Evolutionary conservation across 495 filamentous ascomycete species (phyloP), one percentile per base, ranked within the genome.

Genomic region (Poronia punctata): DNA sequence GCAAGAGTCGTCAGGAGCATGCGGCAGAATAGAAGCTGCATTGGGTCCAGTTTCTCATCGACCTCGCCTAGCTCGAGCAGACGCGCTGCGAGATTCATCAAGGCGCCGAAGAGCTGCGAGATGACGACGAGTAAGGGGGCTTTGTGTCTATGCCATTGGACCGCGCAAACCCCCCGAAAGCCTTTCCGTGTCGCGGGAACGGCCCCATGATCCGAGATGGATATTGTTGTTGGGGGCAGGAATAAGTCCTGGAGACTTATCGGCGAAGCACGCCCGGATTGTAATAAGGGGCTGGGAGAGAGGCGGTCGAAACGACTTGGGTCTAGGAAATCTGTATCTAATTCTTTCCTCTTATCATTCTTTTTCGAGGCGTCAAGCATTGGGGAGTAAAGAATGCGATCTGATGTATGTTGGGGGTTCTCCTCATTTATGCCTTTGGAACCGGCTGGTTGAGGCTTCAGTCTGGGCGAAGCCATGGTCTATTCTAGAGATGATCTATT

Each of bases 1-100:
- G 80, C 64, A 2, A 85, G 14, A 1, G 76, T 61, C 0, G 90
- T 96, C 43, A 95, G 76, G 29, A 68, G 71, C 83, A 93, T 92
- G 17, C 92, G 76, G 3, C 72, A 82, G 57, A 95, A 93, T 25
- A 96, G 72, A 38, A 98, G 80, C 65, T 95, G 90, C 52, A 94
- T 83, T 7, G 90, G 86, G 66, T 93, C 78, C 69, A 92, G 80
- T 0, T 73, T 78, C 4, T 29, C 12, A 11, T 23, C 36, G 36
- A 12, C 28, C 20, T 80, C 67, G 15, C 80, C 86, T 3, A 82
- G 69, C 54, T 93, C 88, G 30, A 96, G 64, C 2, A 93, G 54
- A 26, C 90, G 73, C 0, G 88, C 86, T 17, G 80, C 76, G 6
- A 93, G 73, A 57, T 90, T 93, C 92, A 98, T 98, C 31, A 86